Percentiles rank a stretch among this genome's conserved stretches.
phyloP scores from a whole-genome alignment of 805 yeast genomes.

The Lipomyces lipofer region DNA sequence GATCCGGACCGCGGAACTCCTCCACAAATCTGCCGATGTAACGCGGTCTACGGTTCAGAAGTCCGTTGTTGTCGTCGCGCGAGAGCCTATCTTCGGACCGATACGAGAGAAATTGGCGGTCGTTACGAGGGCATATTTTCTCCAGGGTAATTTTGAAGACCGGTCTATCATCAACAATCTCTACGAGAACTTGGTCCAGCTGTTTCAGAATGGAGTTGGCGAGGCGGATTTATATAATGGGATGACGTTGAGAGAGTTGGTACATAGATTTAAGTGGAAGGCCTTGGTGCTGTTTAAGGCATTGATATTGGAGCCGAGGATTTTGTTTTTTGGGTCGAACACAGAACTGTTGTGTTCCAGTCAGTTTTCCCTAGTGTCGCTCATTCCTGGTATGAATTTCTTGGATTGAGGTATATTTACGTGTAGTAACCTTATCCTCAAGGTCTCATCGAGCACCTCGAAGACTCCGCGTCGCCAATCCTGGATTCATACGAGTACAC shows the following conservation, averaged over 20 bases:
- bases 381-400: slow-evolving; percentile 61
- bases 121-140: slow-evolving; percentile 81
- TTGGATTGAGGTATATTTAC: background rate
- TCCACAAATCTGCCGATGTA: slow-evolving; percentile 58
- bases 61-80: slow-evolving; percentile 79
- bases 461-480: slow-evolving; percentile 78
- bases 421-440: background rate
- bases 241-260: slow-evolving; percentile 64
- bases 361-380: slow-evolving; percentile 79
- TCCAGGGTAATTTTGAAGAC: slow-evolving; percentile 76
- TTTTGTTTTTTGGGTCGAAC: slow-evolving; percentile 75
- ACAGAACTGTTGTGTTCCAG: slow-evolving; percentile 77
- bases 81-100: slow-evolving; percentile 82
- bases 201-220: slow-evolving; percentile 40
- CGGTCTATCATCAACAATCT: slow-evolving; percentile 64
- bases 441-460: slow-evolving; percentile 60
- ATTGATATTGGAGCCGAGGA: slow-evolving; percentile 67
- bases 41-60: slow-evolving; percentile 90
- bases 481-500: slow-evolving; percentile 55
- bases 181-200: slow-evolving; percentile 56
- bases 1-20: slow-evolving; percentile 60
- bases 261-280: slow-evolving; percentile 58
- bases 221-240: slow-evolving; percentile 73
- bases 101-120: slow-evolving; percentile 87
- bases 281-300: slow-evolving; percentile 73